A percentile compares a stretch with the other conserved stretches of the same genome.
These are phyloP conservation scores for Rhizopus arrhizus DNA, from an alignment of 371 early-diverging fungal species.

Conservation along the genomic window DNA sequence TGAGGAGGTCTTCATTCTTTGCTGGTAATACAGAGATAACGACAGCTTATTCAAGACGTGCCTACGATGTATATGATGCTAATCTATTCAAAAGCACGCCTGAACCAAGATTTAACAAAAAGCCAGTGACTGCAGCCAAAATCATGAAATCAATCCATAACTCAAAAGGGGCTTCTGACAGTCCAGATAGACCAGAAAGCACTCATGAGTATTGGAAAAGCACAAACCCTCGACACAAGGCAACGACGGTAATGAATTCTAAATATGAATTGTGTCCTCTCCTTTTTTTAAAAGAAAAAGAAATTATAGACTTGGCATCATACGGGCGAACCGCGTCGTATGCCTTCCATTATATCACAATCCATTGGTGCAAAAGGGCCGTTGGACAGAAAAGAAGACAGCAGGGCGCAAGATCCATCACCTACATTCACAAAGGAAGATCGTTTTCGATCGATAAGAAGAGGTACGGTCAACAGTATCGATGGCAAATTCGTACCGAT, in stretches of 20 bases:
- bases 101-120: slow-evolving; percentile 45
- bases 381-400: slow-evolving; percentile 46
- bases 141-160: slow-evolving; percentile 17
- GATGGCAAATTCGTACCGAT: slow-evolving; percentile 28
- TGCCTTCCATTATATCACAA: slow-evolving; percentile 42
- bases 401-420: slow-evolving; percentile 32
- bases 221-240: slow-evolving; percentile 19
- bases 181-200: slow-evolving; percentile 20
- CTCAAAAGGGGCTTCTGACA: slow-evolving; percentile 38
- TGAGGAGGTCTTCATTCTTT: slow-evolving; percentile 17
- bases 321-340: slow-evolving; percentile 33
- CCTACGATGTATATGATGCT: slow-evolving; percentile 60
- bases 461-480: slow-evolving; percentile 43
- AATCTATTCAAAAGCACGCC: slow-evolving; percentile 47
- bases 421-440: slow-evolving; percentile 34
- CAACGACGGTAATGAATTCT: slow-evolving; percentile 30
- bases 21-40: slow-evolving; percentile 15
- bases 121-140: slow-evolving; percentile 20
- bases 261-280: background rate
- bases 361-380: slow-evolving; percentile 42
- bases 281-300: background rate
- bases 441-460: slow-evolving; percentile 31
- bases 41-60: slow-evolving; percentile 3
- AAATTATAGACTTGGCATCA: slow-evolving; percentile 49
- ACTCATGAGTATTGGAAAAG: slow-evolving; percentile 18